Evolutionary conservation across 805 yeast species (phyloP).

Genomic region (Wickerhamomyces hampshirensis): DNA sequence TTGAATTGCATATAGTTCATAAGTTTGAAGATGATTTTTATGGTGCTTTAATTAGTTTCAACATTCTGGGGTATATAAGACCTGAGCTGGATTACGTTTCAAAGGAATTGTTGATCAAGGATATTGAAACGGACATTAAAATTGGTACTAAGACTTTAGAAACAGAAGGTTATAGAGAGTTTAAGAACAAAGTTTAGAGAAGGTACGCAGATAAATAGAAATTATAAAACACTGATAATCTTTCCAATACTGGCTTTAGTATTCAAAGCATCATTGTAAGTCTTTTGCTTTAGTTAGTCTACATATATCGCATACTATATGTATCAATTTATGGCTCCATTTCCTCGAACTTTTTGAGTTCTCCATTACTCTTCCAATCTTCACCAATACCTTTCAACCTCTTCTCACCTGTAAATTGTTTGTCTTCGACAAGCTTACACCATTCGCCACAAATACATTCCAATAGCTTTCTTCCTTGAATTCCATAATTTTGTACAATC

Average conservation of each 20-base stretch:
- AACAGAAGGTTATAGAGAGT: constrained; percentile 35
- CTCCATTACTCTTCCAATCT: constrained; percentile 56
- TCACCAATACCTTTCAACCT: constrained; percentile 75
- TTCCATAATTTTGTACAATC: constrained; percentile 54
- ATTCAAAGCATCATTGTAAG: too few species aligned
- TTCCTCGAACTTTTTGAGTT: constrained; percentile 34
- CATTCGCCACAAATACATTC: constrained; percentile 42
- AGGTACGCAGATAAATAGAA: not conserved
- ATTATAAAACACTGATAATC: too few species aligned
- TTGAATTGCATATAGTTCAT: constrained; percentile 83
- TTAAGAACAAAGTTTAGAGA: constrained; percentile 17
- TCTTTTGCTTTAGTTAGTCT: too few species aligned
- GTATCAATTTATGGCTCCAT: constrained; percentile 27
- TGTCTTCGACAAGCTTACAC: constrained; percentile 46
- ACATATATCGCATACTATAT: too few species aligned
- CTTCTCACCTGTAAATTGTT: constrained; percentile 70
- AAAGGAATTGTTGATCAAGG: constrained; percentile 74
- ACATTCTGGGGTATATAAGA: constrained; percentile 81
- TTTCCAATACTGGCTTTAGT: too few species aligned
- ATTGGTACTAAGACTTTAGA: constrained; percentile 52
- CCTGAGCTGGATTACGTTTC: constrained; percentile 87
- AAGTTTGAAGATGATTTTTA: constrained; percentile 65
- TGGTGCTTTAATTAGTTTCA: constrained; percentile 70
- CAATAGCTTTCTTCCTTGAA: constrained; percentile 65
- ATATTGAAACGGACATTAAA: constrained; percentile 74